Evolutionary conservation across 2,329 filamentous ascomycete genomes (phyloP).

Genomic region (Triangularia setosa): DNA sequence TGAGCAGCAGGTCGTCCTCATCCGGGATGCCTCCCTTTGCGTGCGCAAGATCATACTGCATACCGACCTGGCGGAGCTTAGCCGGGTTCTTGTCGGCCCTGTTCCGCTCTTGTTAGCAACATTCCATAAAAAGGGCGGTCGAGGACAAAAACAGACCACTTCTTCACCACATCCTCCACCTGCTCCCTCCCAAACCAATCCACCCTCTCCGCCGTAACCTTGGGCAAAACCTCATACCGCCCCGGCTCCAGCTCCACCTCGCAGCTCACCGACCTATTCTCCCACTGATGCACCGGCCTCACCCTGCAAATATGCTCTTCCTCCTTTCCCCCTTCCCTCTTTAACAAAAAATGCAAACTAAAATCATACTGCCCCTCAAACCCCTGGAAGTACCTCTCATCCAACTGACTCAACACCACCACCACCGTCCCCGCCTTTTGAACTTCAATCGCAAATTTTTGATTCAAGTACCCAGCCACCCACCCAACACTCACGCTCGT

Average conservation of each 20-base stretch:
- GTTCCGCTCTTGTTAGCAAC: background rate
- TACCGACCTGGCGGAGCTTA: constrained; percentile 55
- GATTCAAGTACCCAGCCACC: constrained; percentile 57
- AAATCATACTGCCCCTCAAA: constrained; percentile 55
- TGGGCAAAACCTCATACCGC: constrained; percentile 54
- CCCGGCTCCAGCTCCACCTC: constrained; percentile 56
- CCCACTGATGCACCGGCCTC: constrained; percentile 54
- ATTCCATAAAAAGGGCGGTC: background rate
- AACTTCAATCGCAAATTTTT: constrained; percentile 56
- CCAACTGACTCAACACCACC: constrained; percentile 60
- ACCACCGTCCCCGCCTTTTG: constrained; percentile 55
- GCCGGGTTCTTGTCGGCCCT: constrained; percentile 47
- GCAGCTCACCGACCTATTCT: constrained; percentile 55
- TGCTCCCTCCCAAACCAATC: constrained; percentile 34
- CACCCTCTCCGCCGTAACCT: constrained; percentile 49
- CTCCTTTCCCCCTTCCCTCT: constrained; percentile 37
- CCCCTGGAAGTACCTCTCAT: constrained; percentile 59
- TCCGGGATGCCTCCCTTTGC: constrained; percentile 53
- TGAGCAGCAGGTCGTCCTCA: constrained; percentile 47
- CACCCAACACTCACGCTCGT: constrained; percentile 60
- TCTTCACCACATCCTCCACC: constrained; percentile 55
- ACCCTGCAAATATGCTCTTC: constrained; percentile 54
- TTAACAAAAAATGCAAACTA: constrained; percentile 38
- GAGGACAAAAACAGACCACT: constrained; percentile 32
- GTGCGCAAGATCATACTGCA: constrained; percentile 58